Conservation (phyloP, 192 early-diverging fungal species). For the Rhizophlyctis rosea region DNA sequence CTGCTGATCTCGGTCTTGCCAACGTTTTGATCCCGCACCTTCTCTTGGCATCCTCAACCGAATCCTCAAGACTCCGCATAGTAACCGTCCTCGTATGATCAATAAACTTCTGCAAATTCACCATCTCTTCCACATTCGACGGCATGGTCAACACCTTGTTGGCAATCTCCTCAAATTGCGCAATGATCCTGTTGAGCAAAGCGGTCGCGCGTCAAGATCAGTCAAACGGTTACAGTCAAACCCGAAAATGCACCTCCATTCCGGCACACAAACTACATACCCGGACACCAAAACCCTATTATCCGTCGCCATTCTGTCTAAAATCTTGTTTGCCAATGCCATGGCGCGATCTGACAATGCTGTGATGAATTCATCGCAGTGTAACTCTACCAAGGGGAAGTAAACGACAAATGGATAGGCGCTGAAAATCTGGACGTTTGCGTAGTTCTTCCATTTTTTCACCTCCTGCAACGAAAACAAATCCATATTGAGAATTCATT, state of each 20-base stretch:
- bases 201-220: conserved; percentile 14
- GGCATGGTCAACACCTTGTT: conserved; percentile 40
- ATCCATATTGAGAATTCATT: not conserved
- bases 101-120: conserved; percentile 52
- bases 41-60: conserved; percentile 57
- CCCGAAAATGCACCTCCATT: too few species aligned
- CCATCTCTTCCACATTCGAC: conserved; percentile 60
- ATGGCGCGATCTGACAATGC: conserved; percentile 47
- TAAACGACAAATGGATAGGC: conserved; percentile 53
- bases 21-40: conserved; percentile 37
- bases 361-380: conserved; percentile 52
- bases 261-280: too few species aligned
- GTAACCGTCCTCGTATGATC: conserved; percentile 40
- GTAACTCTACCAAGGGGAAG: conserved; percentile 52
- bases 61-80: conserved; percentile 49
- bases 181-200: conserved; percentile 30
- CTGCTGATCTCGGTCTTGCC: too few species aligned
- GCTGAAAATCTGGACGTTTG: conserved; percentile 39
- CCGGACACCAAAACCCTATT: conserved; percentile 29
- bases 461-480: conserved; percentile 34
- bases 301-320: conserved; percentile 46
- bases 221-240: not conserved
- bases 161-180: conserved; percentile 48
- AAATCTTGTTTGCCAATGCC: conserved; percentile 36
- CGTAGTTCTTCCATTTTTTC: conserved; percentile 35